Base-by-base conservation (phyloP, 2,329 filamentous ascomycete genomes). In the Escovopsis sp. region DNA sequence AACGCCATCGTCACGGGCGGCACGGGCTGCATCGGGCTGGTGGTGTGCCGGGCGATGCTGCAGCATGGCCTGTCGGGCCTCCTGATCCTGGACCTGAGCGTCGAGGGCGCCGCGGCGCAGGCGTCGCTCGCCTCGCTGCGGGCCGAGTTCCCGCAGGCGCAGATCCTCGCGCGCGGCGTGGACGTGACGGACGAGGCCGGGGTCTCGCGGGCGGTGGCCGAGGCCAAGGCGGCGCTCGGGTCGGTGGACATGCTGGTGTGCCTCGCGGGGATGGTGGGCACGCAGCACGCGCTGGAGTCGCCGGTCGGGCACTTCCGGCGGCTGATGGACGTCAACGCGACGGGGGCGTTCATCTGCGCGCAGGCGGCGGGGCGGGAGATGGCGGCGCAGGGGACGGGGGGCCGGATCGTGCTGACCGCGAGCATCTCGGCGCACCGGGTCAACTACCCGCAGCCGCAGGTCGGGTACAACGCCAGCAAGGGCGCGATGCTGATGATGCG, bases 381-480 rank as follows among this genome's bases (percentile, higher is more conserved):
- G 70, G 64, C 71, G 11, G 42, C 49, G 9, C 56, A 66, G 40
- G 60, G 63, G 0, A 65, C 56, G 0, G 71, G 74, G 0, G 81
- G 81, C 0, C 69, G 68, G 34, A 81, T 86, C 42, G 62, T 79
- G 1, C 70, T 87, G 44, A 76, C 75, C 0, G 76, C 81, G 0
- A 79, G 72, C 10, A 81, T 84, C 38, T 81, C 76, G 1, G 81
- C 68, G 0, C 79, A 85, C 47, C 56, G 69, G 2, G 79, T 81
- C 43, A 85, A 85, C 51, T 85, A 67, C 51, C 81, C 81, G 0
- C 81, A 85, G 53, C 79, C 81, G 0, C 82, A 87, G 52, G 67
- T 66, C 0, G 72, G 76, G 0, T 87, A 88, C 54, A 87, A 88
- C 48, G 75, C 76, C 1, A 76, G 70, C 47, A 88, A 88, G 57